Evolutionary conservation across 2,329 filamentous ascomycete species (phyloP).

Genomic region (Colletotrichum coccodes): DNA sequence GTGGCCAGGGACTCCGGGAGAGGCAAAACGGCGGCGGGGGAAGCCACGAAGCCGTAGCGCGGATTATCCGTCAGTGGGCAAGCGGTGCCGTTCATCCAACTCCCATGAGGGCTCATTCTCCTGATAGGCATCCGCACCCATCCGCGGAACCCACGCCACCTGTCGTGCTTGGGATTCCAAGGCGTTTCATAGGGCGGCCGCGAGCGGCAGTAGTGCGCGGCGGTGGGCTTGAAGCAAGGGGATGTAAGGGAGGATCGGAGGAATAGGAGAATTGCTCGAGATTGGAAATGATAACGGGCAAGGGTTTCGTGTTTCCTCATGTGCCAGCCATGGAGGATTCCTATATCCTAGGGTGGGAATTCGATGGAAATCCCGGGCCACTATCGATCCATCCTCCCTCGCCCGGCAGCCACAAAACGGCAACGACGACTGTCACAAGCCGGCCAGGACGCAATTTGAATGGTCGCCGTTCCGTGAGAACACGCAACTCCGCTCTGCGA

Average conservation of each 20-base stretch:
- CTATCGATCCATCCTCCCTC: background rate
- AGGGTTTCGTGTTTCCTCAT: conserved; percentile 11
- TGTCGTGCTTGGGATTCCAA: conserved; percentile 3
- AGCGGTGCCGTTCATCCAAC: background rate
- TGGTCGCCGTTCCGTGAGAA: background rate
- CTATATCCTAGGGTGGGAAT: background rate
- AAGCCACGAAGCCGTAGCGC: conserved; percentile 15
- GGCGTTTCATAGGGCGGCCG: conserved; percentile 9
- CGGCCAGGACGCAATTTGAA: background rate
- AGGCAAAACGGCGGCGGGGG: conserved; percentile 8
- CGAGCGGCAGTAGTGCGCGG: background rate
- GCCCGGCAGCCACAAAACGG: background rate
- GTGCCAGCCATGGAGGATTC: conserved; percentile 11
- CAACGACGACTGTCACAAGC: background rate
- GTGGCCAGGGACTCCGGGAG: background rate
- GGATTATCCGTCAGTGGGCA: background rate
- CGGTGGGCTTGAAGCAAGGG: background rate
- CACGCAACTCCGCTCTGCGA: background rate
- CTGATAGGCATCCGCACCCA: background rate
- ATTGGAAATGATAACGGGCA: background rate
- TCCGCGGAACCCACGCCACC: too few species aligned
- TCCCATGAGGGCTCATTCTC: background rate
- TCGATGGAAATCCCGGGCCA: background rate
- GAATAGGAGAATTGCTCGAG: background rate
- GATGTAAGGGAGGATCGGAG: background rate